Percentiles rank a stretch among this genome's conserved stretches.
These are phyloP conservation scores for Recurvomyces mirabilis DNA, from an alignment of 495 filamentous ascomycete species.

Conservation along the genomic window DNA sequence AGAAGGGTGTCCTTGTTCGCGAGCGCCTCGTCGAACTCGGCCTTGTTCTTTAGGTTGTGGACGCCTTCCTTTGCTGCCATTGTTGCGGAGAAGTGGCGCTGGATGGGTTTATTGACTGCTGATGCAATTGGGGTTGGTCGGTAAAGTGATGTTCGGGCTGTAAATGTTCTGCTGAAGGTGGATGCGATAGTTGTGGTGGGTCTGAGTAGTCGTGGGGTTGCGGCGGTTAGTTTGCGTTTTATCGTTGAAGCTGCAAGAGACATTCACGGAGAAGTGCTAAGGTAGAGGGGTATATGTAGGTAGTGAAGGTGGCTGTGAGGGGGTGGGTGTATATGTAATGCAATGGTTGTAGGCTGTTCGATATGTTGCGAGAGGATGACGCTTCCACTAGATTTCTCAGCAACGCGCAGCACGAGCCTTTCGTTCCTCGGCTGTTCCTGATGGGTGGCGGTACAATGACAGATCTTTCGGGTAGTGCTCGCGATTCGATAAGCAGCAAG, in stretches of 20 bases:
- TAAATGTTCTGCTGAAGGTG: no score
- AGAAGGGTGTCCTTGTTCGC: slow-evolving; percentile 43
- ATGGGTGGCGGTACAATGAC: neutral
- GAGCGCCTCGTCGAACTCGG: slow-evolving; percentile 50
- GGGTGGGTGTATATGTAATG: no score
- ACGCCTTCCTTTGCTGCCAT: slow-evolving; percentile 46
- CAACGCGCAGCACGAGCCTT: neutral
- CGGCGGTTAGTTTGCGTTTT: slow-evolving; percentile 10
- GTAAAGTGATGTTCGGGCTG: no score
- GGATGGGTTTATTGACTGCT: no score
- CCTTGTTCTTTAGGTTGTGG: slow-evolving; percentile 47
- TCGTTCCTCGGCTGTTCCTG: neutral
- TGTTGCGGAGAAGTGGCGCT: slow-evolving; percentile 39
- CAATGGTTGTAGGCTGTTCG: no score
- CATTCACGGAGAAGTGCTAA: slow-evolving; percentile 17
- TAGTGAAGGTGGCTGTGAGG: no score
- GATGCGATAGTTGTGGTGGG: no score
- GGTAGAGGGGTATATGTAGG: slow-evolving; percentile 2
- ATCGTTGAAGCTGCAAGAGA: slow-evolving; percentile 11
- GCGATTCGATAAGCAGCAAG: neutral
- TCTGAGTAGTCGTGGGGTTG: neutral
- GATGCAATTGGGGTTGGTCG: no score
- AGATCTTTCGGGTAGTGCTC: neutral
- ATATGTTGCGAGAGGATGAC: no score
- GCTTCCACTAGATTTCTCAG: neutral